A percentile compares a stretch with the other conserved stretches of the same genome.
Conservation (phyloP, 2,329 filamentous ascomycete genomes). For the Aspergillus carbonarius region DNA sequence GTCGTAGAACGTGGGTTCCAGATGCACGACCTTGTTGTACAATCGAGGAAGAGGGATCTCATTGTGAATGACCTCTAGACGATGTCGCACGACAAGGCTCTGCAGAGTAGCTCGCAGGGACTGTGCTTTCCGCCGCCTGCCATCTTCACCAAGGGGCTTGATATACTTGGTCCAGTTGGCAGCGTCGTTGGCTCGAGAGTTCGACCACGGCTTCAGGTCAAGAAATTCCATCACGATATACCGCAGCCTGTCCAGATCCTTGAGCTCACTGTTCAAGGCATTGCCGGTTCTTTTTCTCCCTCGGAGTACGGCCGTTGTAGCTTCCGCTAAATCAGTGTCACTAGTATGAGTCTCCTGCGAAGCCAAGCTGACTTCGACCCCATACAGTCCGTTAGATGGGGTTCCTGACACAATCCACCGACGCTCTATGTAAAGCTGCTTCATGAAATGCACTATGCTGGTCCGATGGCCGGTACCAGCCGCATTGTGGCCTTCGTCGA, state of each 20-base stretch:
- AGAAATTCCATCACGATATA: constrained; percentile 69
- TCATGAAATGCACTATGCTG: constrained; percentile 55
- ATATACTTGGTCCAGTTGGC: constrained; percentile 74
- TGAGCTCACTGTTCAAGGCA: constrained; percentile 54
- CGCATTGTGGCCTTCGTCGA: constrained; percentile 88
- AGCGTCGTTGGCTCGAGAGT: constrained; percentile 57
- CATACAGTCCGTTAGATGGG: constrained; percentile 78
- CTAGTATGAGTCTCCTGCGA: constrained; percentile 39
- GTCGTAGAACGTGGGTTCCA: constrained; percentile 83
- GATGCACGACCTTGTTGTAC: constrained; percentile 66
- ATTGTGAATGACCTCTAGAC: constrained; percentile 65
- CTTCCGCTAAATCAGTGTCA: constrained; percentile 36
- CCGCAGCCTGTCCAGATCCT: constrained; percentile 66
- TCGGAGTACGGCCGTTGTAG: constrained; percentile 32
- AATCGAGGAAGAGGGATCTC: constrained; percentile 69
- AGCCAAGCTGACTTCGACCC: constrained; percentile 63
- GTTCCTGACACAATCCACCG: constrained; percentile 92
- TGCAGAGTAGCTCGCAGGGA: constrained; percentile 68
- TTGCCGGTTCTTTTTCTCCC: constrained; percentile 40
- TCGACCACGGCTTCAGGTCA: constrained; percentile 75
- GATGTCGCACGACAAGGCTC: constrained; percentile 78
- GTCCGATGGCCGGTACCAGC: constrained; percentile 65
- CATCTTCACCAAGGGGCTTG: constrained; percentile 58
- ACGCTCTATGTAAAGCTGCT: constrained; percentile 61
- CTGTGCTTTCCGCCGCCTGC: constrained; percentile 44